A percentile compares a stretch with the other conserved stretches of the same genome.
phyloP scores from a whole-genome alignment of 2,329 filamentous ascomycete genomes.

The Aspergillus fischeri region DNA sequence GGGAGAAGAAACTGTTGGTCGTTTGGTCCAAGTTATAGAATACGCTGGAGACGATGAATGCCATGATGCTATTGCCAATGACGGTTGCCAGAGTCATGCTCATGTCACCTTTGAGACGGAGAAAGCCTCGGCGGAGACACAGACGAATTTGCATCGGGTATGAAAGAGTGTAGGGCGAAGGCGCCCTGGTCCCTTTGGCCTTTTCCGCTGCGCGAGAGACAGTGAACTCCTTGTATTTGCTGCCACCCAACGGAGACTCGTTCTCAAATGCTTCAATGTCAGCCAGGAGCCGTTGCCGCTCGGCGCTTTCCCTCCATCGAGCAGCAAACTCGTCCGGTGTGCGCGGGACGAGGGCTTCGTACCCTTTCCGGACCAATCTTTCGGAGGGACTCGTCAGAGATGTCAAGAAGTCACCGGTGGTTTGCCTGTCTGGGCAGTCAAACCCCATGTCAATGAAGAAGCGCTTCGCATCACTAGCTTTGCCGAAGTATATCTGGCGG shows the following conservation, averaged over 20 bases:
- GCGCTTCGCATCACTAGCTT: constrained; percentile 52
- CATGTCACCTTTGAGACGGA: constrained; percentile 69
- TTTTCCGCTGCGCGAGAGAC: constrained; percentile 39
- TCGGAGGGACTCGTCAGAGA: constrained; percentile 63
- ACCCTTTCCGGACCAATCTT: constrained; percentile 52
- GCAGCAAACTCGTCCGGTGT: constrained; percentile 65
- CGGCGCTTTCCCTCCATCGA: constrained; percentile 50
- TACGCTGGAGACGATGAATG: constrained; percentile 70
- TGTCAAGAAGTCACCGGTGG: constrained; percentile 66
- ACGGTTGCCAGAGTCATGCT: constrained; percentile 64
- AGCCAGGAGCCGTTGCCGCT: constrained; percentile 38
- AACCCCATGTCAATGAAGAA: constrained; percentile 69
- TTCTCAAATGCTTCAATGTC: constrained; percentile 40
- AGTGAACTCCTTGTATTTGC: constrained; percentile 33
- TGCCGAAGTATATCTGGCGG: constrained; percentile 70
- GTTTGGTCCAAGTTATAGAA: constrained; percentile 69
- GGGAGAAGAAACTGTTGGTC: constrained; percentile 69
- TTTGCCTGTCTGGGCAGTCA: constrained; percentile 62
- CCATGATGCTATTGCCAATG: constrained; percentile 65
- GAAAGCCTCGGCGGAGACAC: constrained; percentile 74
- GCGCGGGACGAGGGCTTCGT: constrained; percentile 59
- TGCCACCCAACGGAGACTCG: constrained; percentile 32
- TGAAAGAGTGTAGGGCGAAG: constrained; percentile 78
- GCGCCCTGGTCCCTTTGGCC: constrained; percentile 47
- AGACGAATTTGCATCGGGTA: constrained; percentile 70